phyloP scores from a whole-genome alignment of 139 green algal species.

The Penium margaritaceum region DNA sequence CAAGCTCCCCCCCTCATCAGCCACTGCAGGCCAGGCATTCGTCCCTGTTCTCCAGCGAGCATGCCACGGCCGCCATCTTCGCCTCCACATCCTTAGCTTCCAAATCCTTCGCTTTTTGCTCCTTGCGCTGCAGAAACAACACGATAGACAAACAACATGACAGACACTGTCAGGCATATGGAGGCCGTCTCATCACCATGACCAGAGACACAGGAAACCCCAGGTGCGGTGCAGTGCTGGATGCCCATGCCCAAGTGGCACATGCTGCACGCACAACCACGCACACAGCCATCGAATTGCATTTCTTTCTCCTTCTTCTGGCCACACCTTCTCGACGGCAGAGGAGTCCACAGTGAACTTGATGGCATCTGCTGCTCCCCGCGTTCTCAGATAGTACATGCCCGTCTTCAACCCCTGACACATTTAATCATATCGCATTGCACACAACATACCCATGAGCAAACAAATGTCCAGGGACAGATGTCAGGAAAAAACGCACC shows the following conservation, averaged over 20 bases:
- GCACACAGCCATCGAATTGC: not conserved
- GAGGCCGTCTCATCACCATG: too few species aligned
- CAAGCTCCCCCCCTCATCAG: too few species aligned
- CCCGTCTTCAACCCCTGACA: slow-evolving; percentile 79
- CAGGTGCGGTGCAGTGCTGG: too few species aligned
- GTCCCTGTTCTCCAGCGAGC: slow-evolving; percentile 93
- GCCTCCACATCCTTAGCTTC: not conserved
- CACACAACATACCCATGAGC: not conserved
- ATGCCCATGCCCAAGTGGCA: too few species aligned
- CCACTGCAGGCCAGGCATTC: slow-evolving; percentile 89
- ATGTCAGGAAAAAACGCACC: too few species aligned
- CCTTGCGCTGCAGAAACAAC: not conserved
- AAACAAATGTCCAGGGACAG: too few species aligned
- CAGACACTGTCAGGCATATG: not conserved
- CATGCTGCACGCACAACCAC: not conserved
- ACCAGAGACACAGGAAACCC: not conserved
- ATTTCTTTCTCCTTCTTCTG: too few species aligned
- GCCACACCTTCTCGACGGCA: not conserved
- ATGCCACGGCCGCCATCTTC: slow-evolving; percentile 56
- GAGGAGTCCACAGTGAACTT: slow-evolving; percentile 93
- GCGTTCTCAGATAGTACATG: slow-evolving; percentile 96
- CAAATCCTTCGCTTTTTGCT: slow-evolving; percentile 10
- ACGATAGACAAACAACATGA: not conserved
- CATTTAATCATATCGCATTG: not conserved
- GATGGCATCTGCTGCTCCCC: slow-evolving; percentile 89